phyloP scores from a whole-genome alignment of 345 rosid genomes.

The Geranium brycei region DNA sequence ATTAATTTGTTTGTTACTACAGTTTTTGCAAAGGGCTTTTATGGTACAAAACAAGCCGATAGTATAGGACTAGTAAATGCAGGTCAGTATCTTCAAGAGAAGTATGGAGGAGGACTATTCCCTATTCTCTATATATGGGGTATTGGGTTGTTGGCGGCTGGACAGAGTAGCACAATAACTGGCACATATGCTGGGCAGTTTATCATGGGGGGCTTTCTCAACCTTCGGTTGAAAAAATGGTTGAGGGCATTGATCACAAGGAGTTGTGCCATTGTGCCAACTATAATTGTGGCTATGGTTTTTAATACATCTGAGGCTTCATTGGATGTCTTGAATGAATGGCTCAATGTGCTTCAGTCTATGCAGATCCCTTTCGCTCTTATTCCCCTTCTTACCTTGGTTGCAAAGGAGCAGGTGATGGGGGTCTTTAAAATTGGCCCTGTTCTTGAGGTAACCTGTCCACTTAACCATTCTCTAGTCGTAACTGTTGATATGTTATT shows the following conservation, averaged over 20 bases:
- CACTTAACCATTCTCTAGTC: too few species aligned
- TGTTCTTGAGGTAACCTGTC: constrained; percentile 10
- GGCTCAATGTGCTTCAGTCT: constrained; percentile 14
- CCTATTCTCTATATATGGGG: constrained; percentile 18
- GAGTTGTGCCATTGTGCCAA: constrained; percentile 13
- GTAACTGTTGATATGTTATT: too few species aligned
- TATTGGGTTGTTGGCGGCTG: constrained; percentile 14
- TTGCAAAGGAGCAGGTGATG: constrained; percentile 16
- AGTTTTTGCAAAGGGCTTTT: constrained; percentile 15
- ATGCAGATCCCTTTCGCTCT: constrained; percentile 5
- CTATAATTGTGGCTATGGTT: constrained; percentile 7
- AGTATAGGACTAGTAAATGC: constrained; percentile 11
- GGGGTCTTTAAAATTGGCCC: constrained; percentile 15
- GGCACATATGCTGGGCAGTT: too few species aligned
- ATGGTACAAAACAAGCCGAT: constrained; percentile 8
- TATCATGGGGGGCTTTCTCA: constrained; percentile 4
- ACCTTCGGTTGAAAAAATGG: constrained; percentile 16
- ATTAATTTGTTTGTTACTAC: constrained; percentile 14
- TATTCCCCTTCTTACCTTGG: constrained; percentile 15
- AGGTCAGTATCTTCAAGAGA: constrained; percentile 12
- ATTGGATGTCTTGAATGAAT: constrained; percentile 11
- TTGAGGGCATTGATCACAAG: constrained; percentile 17
- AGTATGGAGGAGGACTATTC: constrained; percentile 9
- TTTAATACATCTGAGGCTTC: constrained; percentile 10
- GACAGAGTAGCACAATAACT: constrained; percentile 18